Evolutionary conservation across 352 stramenopile species (phyloP).

Genomic region (Phytophthora pini): DNA sequence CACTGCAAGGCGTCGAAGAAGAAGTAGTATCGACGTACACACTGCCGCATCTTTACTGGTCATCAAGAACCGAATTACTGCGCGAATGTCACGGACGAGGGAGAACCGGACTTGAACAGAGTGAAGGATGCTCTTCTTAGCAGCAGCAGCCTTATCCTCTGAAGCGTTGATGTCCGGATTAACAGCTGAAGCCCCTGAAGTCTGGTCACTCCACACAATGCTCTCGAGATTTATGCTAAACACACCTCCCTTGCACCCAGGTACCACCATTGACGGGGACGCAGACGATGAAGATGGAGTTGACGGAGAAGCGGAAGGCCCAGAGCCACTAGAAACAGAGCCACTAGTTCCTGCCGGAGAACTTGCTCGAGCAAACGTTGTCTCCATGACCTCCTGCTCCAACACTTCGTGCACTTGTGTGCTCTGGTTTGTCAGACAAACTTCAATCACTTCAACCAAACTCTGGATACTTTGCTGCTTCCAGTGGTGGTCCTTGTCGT

Average conservation of each 20-base stretch:
- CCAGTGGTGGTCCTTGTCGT: conserved; percentile 74
- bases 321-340: conserved; percentile 21
- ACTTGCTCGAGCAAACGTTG: conserved; percentile 63
- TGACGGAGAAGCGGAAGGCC: conserved; percentile 15
- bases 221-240: conserved; percentile 81
- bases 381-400: conserved; percentile 76
- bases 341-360: conserved; percentile 18
- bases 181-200: conserved; percentile 12
- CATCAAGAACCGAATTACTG: conserved; percentile 69
- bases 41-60: conserved; percentile 61
- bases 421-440: conserved; percentile 82
- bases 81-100: conserved; percentile 69
- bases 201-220: conserved; percentile 86
- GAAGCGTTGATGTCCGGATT: conserved; percentile 20
- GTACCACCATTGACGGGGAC: conserved; percentile 28
- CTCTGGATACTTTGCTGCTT: conserved; percentile 81
- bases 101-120: conserved; percentile 77
- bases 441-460: conserved; percentile 76
- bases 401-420: conserved; percentile 69
- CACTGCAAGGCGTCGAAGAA: conserved; percentile 65
- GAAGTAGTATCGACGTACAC: conserved; percentile 54
- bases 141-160: conserved; percentile 28
- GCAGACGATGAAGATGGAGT: conserved; percentile 27
- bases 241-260: conserved; percentile 61
- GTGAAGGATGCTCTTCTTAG: conserved; percentile 42